Evolutionary conservation across 176 grass and related monocot genomes (phyloP).

Genomic region (Pontederia paniculata): DNA sequence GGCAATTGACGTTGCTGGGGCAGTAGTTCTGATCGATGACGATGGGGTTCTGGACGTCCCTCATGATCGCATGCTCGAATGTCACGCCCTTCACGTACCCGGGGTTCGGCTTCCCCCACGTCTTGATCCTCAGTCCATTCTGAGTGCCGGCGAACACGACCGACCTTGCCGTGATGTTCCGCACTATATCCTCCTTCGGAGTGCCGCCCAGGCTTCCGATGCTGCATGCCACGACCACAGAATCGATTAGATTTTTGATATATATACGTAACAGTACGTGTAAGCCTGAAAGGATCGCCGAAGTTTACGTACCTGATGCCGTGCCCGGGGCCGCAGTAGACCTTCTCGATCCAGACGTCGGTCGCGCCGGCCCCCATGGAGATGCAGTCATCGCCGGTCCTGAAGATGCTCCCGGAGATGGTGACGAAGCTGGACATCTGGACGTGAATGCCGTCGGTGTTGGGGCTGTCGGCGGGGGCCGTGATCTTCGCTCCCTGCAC

Average conservation of each 20-base stretch:
- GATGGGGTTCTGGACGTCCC: slow-evolving; percentile 36
- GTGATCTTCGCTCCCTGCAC: slow-evolving; percentile 24
- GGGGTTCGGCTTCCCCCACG: slow-evolving; percentile 33
- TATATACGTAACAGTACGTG: not conserved
- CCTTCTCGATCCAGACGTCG: slow-evolving; percentile 31
- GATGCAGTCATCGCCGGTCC: slow-evolving; percentile 65
- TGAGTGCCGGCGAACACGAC: slow-evolving; percentile 28
- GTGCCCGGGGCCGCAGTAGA: slow-evolving; percentile 48
- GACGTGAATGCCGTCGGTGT: slow-evolving; percentile 61
- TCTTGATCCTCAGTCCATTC: slow-evolving; percentile 62
- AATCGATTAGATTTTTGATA: not conserved
- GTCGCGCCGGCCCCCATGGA: slow-evolving; percentile 36
- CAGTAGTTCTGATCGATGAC: slow-evolving; percentile 69
- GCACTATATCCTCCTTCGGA: slow-evolving; percentile 25
- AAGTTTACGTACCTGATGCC: slow-evolving; percentile 35
- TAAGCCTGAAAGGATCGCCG: not conserved
- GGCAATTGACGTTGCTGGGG: slow-evolving; percentile 30
- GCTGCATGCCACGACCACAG: slow-evolving; percentile 23
- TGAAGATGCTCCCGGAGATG: slow-evolving; percentile 19
- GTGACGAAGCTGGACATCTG: slow-evolving; percentile 34
- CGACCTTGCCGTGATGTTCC: slow-evolving; percentile 38
- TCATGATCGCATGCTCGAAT: slow-evolving; percentile 29
- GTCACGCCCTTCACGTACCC: slow-evolving; percentile 28
- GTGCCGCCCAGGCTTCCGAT: slow-evolving; percentile 42
- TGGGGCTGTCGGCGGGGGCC: slow-evolving; percentile 50